Base-by-base conservation (phyloP, 805 yeast species). In the Pichia manshurica region DNA sequence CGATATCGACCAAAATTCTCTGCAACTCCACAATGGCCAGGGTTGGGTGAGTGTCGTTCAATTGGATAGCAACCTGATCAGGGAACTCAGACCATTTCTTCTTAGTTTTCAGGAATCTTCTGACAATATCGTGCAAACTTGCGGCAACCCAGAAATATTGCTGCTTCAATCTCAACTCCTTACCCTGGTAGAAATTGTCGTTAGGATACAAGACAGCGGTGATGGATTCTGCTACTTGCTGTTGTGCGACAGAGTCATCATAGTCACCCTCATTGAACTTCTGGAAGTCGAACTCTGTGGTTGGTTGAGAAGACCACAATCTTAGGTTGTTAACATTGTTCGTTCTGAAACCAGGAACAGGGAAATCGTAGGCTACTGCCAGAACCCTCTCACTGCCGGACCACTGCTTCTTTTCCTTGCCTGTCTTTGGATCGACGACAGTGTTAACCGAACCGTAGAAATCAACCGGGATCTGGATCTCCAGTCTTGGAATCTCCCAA, bases 121-220 rank as follows among this genome's bases (percentile, higher is more conserved):
- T 82, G 38, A 89, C 79, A 56, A 89, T 89, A 65, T 89, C 97
- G 59, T 85, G 88, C 56, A 90, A 75, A 15, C 96, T 87, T 31
- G 97, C 96, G 44, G 95, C 82, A 45, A 90, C 96, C 97, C 97
- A 89, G 70, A 89, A 90, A 68, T 88, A 90, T 68, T 89, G 97
- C 71, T 89, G 97, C 68, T 90, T 90, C 66, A 89, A 78, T 64
- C 97, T 80, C 62, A 89, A 75, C 64, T 87, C 96, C 68, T 90
- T 89, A 59, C 97, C 97, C 55, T 80, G 77, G 61, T 86, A 84
- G 64, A 89, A 90, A 67, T 89, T 90, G 65, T 89, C 97, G 68
- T 89, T 89, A 54, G 97, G 97, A 67, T 89, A 89, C 61, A 89
- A 72, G 16, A 89, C 96, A 5, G 96, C 87, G 33, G 96, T 87